phyloP scores from a whole-genome alignment of 2,329 filamentous ascomycete genomes.

The Alternaria brassicicola region DNA sequence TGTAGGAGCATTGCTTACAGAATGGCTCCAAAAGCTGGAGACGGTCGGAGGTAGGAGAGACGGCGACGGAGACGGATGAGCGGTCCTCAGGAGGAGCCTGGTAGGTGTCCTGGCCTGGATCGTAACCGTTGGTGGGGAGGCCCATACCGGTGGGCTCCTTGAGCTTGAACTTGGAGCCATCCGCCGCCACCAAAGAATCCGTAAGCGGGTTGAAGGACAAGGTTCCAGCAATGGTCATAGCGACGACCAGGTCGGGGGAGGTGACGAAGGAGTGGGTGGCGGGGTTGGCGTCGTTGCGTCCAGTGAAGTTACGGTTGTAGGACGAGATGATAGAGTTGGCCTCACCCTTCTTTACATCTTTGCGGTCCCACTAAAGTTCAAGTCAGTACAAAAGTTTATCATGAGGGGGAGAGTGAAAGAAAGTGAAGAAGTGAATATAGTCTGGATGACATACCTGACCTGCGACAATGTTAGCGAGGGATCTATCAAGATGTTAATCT shows the following conservation, averaged over 20 bases:
- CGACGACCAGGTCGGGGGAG: constrained; percentile 87
- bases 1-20: no score
- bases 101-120: constrained; percentile 91
- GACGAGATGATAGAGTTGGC: constrained; percentile 97
- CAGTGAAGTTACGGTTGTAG: constrained; percentile 99
- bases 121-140: constrained; percentile 82
- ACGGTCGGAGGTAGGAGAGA: constrained; percentile 89
- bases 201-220: constrained; percentile 95
- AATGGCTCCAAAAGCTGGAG: constrained; percentile 92
- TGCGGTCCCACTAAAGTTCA: constrained; percentile 77
- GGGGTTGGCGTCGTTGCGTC: constrained; percentile 94
- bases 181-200: constrained; percentile 89
- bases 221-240: constrained; percentile 80
- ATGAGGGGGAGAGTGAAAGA: constrained; percentile 11
- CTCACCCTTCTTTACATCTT: constrained; percentile 91
- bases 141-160: constrained; percentile 78
- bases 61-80: constrained; percentile 72
- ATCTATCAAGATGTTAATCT: not conserved
- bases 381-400: not conserved
- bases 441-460: not conserved
- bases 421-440: constrained; percentile 48
- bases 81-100: constrained; percentile 90
- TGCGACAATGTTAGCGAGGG: not conserved
- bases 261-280: constrained; percentile 93
- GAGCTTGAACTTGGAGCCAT: constrained; percentile 95